Evolutionary conservation across 2,329 filamentous ascomycete species (phyloP), one percentile per base, ranked within the genome.

Genomic region (Cytospora piceicola): DNA sequence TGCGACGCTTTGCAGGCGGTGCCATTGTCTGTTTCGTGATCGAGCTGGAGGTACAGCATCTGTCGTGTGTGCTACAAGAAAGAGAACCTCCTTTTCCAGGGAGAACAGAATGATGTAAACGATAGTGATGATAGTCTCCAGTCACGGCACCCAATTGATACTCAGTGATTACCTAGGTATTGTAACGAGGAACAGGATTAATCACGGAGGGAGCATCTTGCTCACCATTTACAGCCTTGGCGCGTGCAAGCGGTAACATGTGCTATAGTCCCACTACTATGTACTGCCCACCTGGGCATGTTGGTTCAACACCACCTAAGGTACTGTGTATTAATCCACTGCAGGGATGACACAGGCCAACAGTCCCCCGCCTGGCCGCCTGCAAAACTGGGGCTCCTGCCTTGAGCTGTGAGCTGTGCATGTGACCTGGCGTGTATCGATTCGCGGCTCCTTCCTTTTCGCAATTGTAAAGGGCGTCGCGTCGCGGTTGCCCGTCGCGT

Each of bases 1-100:
- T 85, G 71, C 83, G 83, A 75, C 86, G 83, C 78, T 86, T 86
- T 74, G 83, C 78, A 69, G 83, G 81, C 76, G 84, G 84, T 72
- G 83, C 82, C 85, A 88, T 88, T 69, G 72, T 73, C 69, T 68
- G 67, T 62, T 69, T 67, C 66, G 75, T 61, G 71, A 78, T 22
- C 55, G n/a, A 22, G 42, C 42, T 14, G 59, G 20, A 36, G 57
- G 27, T 46, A 51, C 58, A 64, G 67, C 67, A 68, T 67, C 61
- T 65, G 67, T 54, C 61, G 58, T 36, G 15, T 39, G 53, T 49
- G n/a, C n/a, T n/a, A 24, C 22, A 49, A 49, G 20, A 22, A 22
- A 2, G 12, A 39, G 36, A 39, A 17, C 15, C 5, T 53, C n/a
- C 36, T 24, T 3, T 32, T 27, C 9, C 20, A 34, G 51, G 36